Percentiles rank a stretch among this genome's conserved stretches.
These are phyloP conservation scores for Botrytis fabae DNA, from an alignment of 2,329 filamentous ascomycete species.

Conservation along the genomic window DNA sequence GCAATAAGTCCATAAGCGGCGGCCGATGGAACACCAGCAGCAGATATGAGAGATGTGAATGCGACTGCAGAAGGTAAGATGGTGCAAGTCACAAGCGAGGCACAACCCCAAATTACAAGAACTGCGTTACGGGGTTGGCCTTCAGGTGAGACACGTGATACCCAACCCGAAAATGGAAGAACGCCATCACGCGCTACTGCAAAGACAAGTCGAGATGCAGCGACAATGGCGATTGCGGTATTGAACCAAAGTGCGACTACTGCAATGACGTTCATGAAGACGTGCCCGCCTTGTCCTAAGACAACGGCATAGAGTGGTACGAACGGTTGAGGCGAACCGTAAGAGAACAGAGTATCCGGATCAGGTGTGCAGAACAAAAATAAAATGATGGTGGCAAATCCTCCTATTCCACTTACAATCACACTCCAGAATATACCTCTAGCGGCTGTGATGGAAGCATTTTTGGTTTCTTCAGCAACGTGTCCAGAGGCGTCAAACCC, in stretches of 20 bases:
- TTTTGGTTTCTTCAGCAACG: conserved; percentile 27
- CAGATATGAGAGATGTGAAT: conserved; percentile 26
- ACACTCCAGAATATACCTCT: conserved; percentile 29
- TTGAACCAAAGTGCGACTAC: conserved; percentile 27
- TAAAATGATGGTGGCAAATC: conserved; percentile 25
- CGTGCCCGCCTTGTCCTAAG: conserved; percentile 24
- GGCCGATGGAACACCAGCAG: conserved; percentile 25
- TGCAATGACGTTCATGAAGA: conserved; percentile 25
- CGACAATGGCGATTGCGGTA: conserved; percentile 27
- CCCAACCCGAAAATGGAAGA: conserved; percentile 23
- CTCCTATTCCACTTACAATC: conserved; percentile 25
- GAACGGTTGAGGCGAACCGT: conserved; percentile 26
- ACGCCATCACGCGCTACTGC: conserved; percentile 27
- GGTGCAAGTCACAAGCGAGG: conserved; percentile 26
- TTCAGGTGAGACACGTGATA: conserved; percentile 25
- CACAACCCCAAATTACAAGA: conserved; percentile 22
- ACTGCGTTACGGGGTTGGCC: conserved; percentile 28
- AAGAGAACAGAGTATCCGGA: conserved; percentile 25
- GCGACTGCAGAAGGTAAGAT: conserved; percentile 27
- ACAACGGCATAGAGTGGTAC: conserved; percentile 26
- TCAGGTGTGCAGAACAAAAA: conserved; percentile 28
- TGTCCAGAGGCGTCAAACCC: conserved; percentile 28
- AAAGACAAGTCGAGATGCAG: conserved; percentile 27
- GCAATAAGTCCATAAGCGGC: conserved; percentile 27
- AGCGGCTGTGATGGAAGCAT: conserved; percentile 25